Evolutionary conservation across 345 rosid genomes (phyloP).

Genomic region (Salix caprea): DNA sequence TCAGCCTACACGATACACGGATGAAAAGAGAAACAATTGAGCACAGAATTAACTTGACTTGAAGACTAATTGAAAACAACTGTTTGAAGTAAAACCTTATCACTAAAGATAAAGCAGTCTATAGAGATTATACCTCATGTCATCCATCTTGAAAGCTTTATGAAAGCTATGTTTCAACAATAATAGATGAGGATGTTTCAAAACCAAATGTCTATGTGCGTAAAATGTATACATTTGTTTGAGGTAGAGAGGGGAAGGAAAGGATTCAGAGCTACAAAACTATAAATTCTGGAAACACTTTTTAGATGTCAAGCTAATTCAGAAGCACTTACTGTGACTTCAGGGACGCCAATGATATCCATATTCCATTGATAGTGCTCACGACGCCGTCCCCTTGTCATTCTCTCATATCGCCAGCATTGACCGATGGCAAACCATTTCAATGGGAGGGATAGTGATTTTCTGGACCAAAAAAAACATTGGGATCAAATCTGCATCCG

Average conservation of each 20-base stretch:
- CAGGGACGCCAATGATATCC: slow-evolving; percentile 94
- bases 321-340: slow-evolving; percentile 58
- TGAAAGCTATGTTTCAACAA: not conserved
- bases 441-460: slow-evolving; percentile 80
- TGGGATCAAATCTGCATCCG: slow-evolving; percentile 61
- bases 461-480: slow-evolving; percentile 70
- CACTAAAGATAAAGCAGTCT: not conserved
- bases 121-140: not conserved
- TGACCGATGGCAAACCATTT: slow-evolving; percentile 97
- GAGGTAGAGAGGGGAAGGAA: not conserved
- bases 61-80: not conserved
- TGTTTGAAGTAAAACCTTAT: not conserved
- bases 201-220: not conserved
- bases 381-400: slow-evolving; percentile 94
- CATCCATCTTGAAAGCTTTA: not conserved
- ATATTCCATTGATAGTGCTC: slow-evolving; percentile 99
- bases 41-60: slow-evolving; percentile 1
- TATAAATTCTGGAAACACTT: not conserved
- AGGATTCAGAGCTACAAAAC: not conserved
- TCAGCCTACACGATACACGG: slow-evolving; percentile 54
- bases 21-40: not conserved
- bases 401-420: slow-evolving; percentile 97
- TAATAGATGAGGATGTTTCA: not conserved
- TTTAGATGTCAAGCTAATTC: not conserved
- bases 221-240: not conserved